Percentiles rank a stretch among this genome's conserved stretches.
Evolutionary conservation across 345 rosid species (phyloP).

Genomic region (Corymbia maculata): DNA sequence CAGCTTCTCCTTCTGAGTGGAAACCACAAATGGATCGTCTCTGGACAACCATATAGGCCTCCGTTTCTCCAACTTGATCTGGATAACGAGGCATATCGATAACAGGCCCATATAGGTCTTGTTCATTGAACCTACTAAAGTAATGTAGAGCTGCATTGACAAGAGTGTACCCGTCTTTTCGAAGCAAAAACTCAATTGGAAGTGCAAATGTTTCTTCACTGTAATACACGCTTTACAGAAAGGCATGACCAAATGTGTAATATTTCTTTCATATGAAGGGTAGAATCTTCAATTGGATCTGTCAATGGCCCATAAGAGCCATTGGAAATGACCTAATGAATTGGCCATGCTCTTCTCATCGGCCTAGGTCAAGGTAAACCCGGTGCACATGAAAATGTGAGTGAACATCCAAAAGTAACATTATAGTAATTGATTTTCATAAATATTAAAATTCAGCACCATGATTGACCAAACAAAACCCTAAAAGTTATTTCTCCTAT

Average conservation of each 20-base stretch:
- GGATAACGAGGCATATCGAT: not conserved
- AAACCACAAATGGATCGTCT: not conserved
- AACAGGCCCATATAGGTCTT: not conserved
- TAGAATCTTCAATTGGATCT: not conserved
- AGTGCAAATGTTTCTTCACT: not conserved
- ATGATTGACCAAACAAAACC: not conserved
- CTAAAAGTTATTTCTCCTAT: not conserved
- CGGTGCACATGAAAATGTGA: not conserved
- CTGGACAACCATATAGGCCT: not conserved
- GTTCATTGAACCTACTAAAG: not conserved
- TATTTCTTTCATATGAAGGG: not conserved
- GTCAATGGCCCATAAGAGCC: not conserved
- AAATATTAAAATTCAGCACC: not conserved
- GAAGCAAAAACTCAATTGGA: not conserved
- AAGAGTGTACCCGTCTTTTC: not conserved
- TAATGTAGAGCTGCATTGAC: not conserved
- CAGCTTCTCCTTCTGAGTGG: not conserved
- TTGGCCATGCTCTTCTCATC: not conserved
- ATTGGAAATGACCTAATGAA: not conserved
- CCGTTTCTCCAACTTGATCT: not conserved
- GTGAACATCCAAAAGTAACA: not conserved
- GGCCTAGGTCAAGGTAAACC: not conserved
- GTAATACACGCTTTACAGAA: not conserved
- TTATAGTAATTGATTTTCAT: not conserved
- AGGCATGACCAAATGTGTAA: not conserved